Evolutionary conservation across 441 rosid genomes (phyloP).

Genomic region (Theobroma grandiflorum): DNA sequence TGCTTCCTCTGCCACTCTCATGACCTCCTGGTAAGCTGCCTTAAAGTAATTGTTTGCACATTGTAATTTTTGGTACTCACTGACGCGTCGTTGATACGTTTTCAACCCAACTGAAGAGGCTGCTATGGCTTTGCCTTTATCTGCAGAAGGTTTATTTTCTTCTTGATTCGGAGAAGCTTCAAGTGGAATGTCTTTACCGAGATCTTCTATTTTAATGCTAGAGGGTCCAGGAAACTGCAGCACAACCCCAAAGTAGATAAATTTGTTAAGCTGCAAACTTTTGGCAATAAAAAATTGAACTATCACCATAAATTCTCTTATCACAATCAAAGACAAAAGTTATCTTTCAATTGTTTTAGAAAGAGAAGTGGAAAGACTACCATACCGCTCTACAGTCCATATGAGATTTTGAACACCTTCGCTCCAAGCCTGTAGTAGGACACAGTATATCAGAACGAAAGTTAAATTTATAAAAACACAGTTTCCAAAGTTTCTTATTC

Average conservation of each 20-base stretch:
- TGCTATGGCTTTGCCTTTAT: neutral
- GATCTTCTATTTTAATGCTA: neutral
- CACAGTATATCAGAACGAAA: conserved; percentile 3
- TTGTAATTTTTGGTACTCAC: neutral
- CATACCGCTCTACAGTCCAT: neutral
- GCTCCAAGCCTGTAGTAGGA: neutral
- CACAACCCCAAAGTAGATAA: neutral
- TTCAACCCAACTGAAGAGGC: neutral
- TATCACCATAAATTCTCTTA: too few species aligned
- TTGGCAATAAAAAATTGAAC: neutral
- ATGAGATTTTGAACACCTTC: neutral
- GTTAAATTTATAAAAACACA: neutral
- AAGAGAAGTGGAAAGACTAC: neutral
- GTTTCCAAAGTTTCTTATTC: neutral
- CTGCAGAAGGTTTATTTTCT: neutral
- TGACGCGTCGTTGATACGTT: neutral
- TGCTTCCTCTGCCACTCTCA: conserved; percentile 3
- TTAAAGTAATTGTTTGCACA: conserved; percentile 1
- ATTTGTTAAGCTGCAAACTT: neutral
- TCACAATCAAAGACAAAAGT: neutral
- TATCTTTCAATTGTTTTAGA: neutral
- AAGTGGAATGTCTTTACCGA: neutral
- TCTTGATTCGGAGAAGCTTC: neutral
- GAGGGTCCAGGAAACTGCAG: neutral
- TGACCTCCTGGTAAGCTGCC: conserved; percentile 13